phyloP scores from a whole-genome alignment of 164 flowering plant species.

The Vitis riparia region DNA sequence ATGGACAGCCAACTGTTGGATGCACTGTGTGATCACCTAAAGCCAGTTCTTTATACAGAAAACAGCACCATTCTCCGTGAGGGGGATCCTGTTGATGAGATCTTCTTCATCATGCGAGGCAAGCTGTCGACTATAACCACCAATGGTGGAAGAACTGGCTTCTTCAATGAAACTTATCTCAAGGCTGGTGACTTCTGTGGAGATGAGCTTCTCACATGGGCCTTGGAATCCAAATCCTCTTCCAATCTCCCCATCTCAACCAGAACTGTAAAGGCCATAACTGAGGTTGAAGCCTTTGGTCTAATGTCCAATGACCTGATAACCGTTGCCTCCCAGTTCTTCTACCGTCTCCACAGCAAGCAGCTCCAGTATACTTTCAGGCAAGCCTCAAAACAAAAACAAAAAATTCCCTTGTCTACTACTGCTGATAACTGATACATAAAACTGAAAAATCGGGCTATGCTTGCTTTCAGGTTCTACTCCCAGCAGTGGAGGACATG shows the following conservation, averaged over 20 bases:
- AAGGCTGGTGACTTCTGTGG: constrained; percentile 82
- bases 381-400: constrained; percentile 16
- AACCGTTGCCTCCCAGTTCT: constrained; percentile 65
- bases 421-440: too few relatives aligned
- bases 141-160: constrained; percentile 76
- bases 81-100: constrained; percentile 87
- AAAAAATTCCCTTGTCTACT: too few relatives aligned
- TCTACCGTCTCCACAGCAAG: constrained; percentile 66
- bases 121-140: constrained; percentile 56
- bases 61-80: constrained; percentile 59
- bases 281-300: constrained; percentile 81
- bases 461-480: constrained; percentile 38
- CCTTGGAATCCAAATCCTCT: constrained; percentile 62
- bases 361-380: constrained; percentile 72
- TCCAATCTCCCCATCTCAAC: constrained; percentile 67
- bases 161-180: constrained; percentile 65
- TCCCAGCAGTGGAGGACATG: constrained; percentile 86
- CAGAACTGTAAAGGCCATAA: constrained; percentile 49
- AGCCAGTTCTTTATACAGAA: constrained; percentile 72
- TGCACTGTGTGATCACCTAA: constrained; percentile 74
- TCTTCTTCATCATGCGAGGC: constrained; percentile 81
- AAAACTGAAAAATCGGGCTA: too few relatives aligned
- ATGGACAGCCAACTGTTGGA: constrained; percentile 77
- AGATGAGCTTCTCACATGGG: constrained; percentile 89
- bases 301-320: constrained; percentile 73